Percentiles rank a stretch among this genome's conserved stretches.
These are phyloP conservation scores for Erigeron canadensis DNA, from an alignment of 129 eudicot species.

Conservation along the genomic window DNA sequence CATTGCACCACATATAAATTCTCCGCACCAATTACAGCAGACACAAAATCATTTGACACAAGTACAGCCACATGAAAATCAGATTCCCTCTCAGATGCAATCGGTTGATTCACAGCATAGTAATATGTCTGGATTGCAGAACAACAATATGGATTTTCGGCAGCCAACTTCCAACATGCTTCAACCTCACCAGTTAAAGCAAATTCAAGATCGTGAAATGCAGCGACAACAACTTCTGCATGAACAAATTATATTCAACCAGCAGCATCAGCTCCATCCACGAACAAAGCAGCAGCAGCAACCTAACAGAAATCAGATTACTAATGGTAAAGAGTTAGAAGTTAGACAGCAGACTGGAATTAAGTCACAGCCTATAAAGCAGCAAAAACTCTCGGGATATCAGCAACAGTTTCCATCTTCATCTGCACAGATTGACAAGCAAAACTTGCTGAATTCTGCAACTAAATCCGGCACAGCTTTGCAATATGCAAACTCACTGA, in stretches of 20 bases:
- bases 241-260: conserved; percentile 38
- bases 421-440: conserved; percentile 73
- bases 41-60: neutral
- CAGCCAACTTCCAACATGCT: conserved; percentile 47
- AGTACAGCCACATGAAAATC: neutral
- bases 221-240: conserved; percentile 35
- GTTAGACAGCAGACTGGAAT: conserved; percentile 44
- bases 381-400: neutral
- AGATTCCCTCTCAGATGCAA: neutral
- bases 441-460: conserved; percentile 43
- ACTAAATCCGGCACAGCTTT: conserved; percentile 64
- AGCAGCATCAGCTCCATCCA: conserved; percentile 43
- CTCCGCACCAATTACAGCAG: neutral
- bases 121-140: conserved; percentile 21
- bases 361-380: conserved; percentile 52
- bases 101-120: conserved; percentile 22
- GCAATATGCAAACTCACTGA: conserved; percentile 72
- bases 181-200: conserved; percentile 37
- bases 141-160: conserved; percentile 20
- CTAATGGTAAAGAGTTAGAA: conserved; percentile 31
- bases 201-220: too few relatives aligned
- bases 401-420: conserved; percentile 43
- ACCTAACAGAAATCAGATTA: conserved; percentile 48
- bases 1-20: neutral
- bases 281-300: conserved; percentile 45